Percentiles rank a stretch among this genome's conserved stretches.
Evolutionary conservation across 768 basidiomycete species (phyloP).

Genomic region (Baorangia bicolor): DNA sequence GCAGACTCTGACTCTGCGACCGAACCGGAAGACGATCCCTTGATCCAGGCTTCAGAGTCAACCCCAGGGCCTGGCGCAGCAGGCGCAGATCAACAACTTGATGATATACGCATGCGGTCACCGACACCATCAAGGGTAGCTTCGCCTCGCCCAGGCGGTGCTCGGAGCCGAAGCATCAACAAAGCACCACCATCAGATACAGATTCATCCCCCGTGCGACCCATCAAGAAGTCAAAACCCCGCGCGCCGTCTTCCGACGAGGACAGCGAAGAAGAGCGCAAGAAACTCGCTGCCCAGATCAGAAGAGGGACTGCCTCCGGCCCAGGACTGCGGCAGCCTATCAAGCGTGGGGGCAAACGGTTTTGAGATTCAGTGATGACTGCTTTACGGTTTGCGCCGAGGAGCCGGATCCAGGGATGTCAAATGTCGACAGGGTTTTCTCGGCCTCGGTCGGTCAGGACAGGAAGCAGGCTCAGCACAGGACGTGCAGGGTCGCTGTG

Average conservation of each 20-base stretch:
- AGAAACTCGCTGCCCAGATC: conserved; percentile 40
- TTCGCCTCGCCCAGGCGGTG: conserved; percentile 8
- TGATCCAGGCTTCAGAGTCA: neutral
- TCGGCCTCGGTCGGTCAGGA: neutral
- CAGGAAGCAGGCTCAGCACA: neutral
- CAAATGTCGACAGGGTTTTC: neutral
- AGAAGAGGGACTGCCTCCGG: conserved; percentile 40
- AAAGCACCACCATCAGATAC: conserved; percentile 39
- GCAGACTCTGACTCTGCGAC: conserved; percentile 29
- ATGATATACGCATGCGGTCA: conserved; percentile 19
- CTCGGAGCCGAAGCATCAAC: conserved; percentile 23
- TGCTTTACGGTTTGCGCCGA: neutral
- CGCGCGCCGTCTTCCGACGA: conserved; percentile 45
- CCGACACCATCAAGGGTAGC: conserved; percentile 21
- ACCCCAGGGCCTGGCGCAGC: neutral
- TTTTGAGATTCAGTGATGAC: conserved; percentile 45
- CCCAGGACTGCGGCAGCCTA: conserved; percentile 65
- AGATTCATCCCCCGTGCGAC: conserved; percentile 50
- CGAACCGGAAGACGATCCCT: conserved; percentile 26
- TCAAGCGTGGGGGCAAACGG: conserved; percentile 73
- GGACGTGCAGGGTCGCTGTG: conserved; percentile 13
- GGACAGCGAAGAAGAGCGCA: conserved; percentile 58
- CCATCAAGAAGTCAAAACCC: conserved; percentile 50
- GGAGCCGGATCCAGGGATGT: neutral
- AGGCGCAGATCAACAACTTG: conserved; percentile 11